phyloP scores from a whole-genome alignment of 106 monocot genomes.

The Platanthera zijinensis region DNA sequence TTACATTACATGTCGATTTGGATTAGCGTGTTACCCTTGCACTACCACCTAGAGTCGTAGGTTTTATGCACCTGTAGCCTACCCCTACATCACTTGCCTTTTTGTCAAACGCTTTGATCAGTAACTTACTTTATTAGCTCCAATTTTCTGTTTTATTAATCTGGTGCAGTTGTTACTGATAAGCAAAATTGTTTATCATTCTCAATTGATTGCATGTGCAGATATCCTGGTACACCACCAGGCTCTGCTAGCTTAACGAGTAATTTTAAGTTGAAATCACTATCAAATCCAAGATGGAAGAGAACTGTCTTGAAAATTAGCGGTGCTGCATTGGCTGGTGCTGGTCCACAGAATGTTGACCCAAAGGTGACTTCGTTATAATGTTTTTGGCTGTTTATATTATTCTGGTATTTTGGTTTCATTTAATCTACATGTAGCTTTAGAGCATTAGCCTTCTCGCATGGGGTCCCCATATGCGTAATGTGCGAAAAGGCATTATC shows the following conservation, averaged over 20 bases:
- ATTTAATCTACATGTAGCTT: neutral
- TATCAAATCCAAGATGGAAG: slow-evolving; percentile 75
- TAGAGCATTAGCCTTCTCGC: too few species aligned
- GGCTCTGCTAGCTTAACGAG: slow-evolving; percentile 25
- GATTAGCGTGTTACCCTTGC: too few species aligned
- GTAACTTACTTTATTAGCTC: neutral
- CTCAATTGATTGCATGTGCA: slow-evolving; percentile 13
- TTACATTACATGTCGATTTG: too few species aligned
- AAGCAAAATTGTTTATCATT: neutral
- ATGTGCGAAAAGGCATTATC: too few species aligned
- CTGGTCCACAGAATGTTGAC: slow-evolving; percentile 73
- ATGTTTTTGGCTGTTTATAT: neutral
- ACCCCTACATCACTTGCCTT: too few species aligned
- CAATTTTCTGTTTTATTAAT: neutral
- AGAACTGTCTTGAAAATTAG: slow-evolving; percentile 88
- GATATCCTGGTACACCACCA: slow-evolving; percentile 38
- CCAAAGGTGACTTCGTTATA: slow-evolving; percentile 47
- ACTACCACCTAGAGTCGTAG: too few species aligned
- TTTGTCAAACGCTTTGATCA: neutral
- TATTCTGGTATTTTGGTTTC: neutral
- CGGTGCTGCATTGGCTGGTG: slow-evolving; percentile 55
- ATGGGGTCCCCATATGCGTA: too few species aligned
- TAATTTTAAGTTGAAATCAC: slow-evolving; percentile 43
- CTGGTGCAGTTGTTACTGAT: neutral
- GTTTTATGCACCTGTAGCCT: too few species aligned